Base-by-base conservation (phyloP, 441 rosid genomes). In the Erodium chrysanthum region DNA sequence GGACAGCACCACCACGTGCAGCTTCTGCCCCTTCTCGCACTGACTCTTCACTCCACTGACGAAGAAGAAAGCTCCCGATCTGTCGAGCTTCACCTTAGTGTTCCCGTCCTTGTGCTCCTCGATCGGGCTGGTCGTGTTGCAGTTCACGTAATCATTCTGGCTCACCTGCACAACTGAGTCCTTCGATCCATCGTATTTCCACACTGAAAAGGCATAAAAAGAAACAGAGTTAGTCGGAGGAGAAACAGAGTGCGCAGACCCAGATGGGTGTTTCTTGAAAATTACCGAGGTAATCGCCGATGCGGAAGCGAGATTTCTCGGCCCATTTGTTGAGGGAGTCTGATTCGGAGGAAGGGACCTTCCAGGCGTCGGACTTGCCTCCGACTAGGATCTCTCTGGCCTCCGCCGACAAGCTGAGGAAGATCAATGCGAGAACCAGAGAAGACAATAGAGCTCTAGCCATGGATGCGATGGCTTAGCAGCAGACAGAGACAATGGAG, bases 261-360 rank as follows among this genome's bases (percentile, higher is more conserved):
- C 7, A 70, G 7, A 44, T 29, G 52, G 2, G 0, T 7, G 8
- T 5, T 33, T 5, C 0, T 33, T 33, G 0, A 37, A 65, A 35
- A 17, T 73, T 76, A 92, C 96, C 90, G 0, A 89, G 93, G 58
- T 85, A 68, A 67, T 91, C 95, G 21, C 92, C 95, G 1, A 91
- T 72, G 56, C 70, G 81, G 75, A 93, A 91, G 5, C 93, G 91
- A 27, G 85, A 64, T 12, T 73, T 77, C 70, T 76, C 84, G 25
- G 98, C 97, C 97, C 98, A 91, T 74, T 71, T 71, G 74, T 86
- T 88, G 75, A 93, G 93, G 12, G 96, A 85, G 66, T 89, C 93
- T 12, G 93, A 73, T 66, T 89, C 83, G 0, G 92, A 91, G 62
- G 88, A 78, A 1, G 95, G 97, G 74, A 86, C 62, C 69, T 85